These are phyloP conservation scores for Panaeolus papilionaceus DNA, from an alignment of 768 basidiomycete genomes.

Conservation along the genomic window DNA sequence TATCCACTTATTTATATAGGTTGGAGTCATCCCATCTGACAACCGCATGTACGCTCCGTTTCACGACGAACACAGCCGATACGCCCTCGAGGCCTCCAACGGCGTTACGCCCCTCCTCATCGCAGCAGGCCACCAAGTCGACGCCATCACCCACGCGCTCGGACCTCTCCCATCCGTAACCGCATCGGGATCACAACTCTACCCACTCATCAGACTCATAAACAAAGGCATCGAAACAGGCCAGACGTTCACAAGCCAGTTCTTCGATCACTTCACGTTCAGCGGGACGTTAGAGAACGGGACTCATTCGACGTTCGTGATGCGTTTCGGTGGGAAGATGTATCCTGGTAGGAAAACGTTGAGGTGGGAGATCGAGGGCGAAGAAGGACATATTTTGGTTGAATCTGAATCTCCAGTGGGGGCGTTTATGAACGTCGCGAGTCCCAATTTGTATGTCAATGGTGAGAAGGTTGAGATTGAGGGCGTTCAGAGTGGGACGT, in stretches of 20 bases:
- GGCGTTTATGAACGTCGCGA: background rate
- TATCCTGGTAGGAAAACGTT: background rate
- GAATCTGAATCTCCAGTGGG: background rate
- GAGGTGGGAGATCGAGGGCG: constrained; percentile 1
- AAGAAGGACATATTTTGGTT: background rate
- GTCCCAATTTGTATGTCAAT: background rate
- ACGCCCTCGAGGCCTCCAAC: background rate
- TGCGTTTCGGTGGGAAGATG: background rate
- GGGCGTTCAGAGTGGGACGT: background rate
- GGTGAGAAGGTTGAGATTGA: background rate
- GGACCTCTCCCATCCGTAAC: background rate
- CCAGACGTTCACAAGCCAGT: background rate
- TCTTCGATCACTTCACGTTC: background rate
- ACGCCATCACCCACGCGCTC: background rate
- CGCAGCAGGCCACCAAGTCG: background rate
- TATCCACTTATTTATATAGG: background rate
- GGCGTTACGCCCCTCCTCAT: background rate
- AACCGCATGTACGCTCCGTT: background rate
- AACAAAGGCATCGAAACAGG: background rate
- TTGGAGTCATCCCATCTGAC: background rate
- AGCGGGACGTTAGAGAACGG: background rate
- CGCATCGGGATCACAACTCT: background rate
- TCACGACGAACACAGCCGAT: background rate
- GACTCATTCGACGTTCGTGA: background rate
- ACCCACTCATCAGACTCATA: background rate